phyloP scores from a whole-genome alignment of 1,139 yeast genomes.

The Hanseniaspora sp. region DNA sequence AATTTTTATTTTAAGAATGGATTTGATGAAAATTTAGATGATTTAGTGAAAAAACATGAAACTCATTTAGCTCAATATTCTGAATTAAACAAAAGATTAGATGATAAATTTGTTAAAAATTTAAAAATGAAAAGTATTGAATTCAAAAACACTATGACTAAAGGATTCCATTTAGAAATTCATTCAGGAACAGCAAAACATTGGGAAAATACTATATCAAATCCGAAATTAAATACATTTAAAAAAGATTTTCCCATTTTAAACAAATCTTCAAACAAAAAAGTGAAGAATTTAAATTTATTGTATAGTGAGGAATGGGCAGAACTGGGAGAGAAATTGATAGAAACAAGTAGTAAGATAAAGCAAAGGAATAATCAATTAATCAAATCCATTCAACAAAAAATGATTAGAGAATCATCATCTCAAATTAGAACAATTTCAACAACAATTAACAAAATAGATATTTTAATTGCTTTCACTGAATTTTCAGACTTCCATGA shows the following conservation, averaged over 20 bases:
- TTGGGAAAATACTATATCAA: conserved; percentile 18
- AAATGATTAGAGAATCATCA: background rate
- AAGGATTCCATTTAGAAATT: conserved; percentile 25
- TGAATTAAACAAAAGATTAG: background rate
- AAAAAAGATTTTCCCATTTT: background rate
- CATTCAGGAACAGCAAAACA: conserved; percentile 20
- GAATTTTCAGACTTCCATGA: background rate
- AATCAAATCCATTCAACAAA: background rate
- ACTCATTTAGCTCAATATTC: conserved; percentile 22
- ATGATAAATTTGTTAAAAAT: conserved; percentile 17
- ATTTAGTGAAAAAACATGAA: conserved; percentile 21
- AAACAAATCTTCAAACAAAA: conserved; percentile 1
- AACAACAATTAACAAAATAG: background rate
- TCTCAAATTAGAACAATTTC: background rate
- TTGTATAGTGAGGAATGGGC: conserved; percentile 28
- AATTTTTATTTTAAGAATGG: conserved; percentile 18
- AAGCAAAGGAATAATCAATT: background rate
- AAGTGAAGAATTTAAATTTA: background rate
- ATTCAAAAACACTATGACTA: conserved; percentile 23
- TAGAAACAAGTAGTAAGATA: background rate
- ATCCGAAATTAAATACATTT: background rate
- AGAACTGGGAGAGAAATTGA: conserved; percentile 27
- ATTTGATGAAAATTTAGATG: conserved; percentile 20
- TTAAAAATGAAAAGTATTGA: conserved; percentile 22
- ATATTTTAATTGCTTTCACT: background rate